These are phyloP conservation scores for Cantharellus anzutake DNA, from an alignment of 768 basidiomycete genomes.

Conservation along the genomic window DNA sequence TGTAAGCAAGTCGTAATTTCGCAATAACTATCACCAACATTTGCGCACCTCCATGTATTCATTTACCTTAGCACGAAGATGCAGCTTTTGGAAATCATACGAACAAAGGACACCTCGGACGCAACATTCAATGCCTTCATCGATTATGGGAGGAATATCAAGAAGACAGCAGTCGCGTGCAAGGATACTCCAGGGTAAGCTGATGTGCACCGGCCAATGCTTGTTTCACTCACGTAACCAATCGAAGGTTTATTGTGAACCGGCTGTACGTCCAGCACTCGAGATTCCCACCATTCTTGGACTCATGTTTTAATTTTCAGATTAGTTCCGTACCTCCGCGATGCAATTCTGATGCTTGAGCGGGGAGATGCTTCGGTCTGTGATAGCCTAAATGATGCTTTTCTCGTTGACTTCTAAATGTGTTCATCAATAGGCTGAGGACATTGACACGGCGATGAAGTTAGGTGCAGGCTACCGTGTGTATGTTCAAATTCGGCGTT, in stretches of 20 bases:
- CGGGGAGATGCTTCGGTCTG: constrained; percentile 21
- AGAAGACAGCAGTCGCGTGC: constrained; percentile 22
- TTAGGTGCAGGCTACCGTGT: constrained; percentile 19
- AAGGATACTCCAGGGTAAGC: constrained; percentile 23
- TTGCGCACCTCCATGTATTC: neutral
- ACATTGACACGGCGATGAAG: constrained; percentile 27
- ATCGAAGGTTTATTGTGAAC: constrained; percentile 23
- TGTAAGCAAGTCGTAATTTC: no score
- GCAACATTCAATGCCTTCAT: constrained; percentile 18
- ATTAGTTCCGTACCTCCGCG: constrained; percentile 24
- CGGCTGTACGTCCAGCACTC: constrained; percentile 10
- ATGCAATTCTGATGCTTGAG: constrained; percentile 25
- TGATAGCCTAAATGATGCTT: neutral
- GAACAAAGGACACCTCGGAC: constrained; percentile 17
- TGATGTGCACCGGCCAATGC: neutral
- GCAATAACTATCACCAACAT: no score
- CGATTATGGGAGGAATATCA: constrained; percentile 19
- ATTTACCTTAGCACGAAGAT: constrained; percentile 13
- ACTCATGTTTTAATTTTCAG: neutral
- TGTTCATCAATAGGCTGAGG: constrained; percentile 11
- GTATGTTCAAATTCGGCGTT: neutral
- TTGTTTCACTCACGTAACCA: neutral
- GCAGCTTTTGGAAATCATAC: constrained; percentile 25
- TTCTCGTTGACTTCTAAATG: neutral
- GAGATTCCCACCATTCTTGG: neutral